Percentiles rank a stretch among this genome's conserved stretches.
Conservation (phyloP, 345 rosid species). For the Zanthoxylum bungeanum region DNA sequence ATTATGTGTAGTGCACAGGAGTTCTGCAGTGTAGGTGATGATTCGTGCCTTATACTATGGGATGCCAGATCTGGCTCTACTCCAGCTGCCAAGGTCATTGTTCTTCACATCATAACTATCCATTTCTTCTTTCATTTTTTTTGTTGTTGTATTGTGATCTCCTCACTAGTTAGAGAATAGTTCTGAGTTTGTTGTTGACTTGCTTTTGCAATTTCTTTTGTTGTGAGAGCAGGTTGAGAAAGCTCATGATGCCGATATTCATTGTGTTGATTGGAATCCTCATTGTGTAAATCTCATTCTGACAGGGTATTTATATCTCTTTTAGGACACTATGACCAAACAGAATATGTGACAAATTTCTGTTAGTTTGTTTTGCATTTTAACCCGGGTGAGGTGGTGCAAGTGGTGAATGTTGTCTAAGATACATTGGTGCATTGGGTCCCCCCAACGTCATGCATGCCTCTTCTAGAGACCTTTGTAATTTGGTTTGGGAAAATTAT, state of each 20-base stretch:
- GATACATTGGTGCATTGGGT: too few species aligned
- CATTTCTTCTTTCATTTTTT: background rate
- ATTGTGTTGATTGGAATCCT: conserved; percentile 78
- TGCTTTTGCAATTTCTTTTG: background rate
- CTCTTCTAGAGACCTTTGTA: too few species aligned
- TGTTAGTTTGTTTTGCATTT: background rate
- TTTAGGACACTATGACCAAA: background rate
- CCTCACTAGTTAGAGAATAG: too few species aligned
- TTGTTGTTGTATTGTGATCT: background rate
- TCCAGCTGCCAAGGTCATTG: conserved; percentile 54
- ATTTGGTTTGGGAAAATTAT: too few species aligned
- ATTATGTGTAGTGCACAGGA: conserved; percentile 41
- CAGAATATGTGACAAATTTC: conserved; percentile 2
- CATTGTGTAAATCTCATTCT: conserved; percentile 56
- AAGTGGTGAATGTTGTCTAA: too few species aligned
- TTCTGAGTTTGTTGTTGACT: background rate
- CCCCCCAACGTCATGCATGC: too few species aligned
- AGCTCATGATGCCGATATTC: conserved; percentile 67
- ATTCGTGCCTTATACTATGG: conserved; percentile 70
- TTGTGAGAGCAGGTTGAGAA: conserved; percentile 53
- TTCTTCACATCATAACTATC: background rate
- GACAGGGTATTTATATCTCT: conserved; percentile 44
- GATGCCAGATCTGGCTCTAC: conserved; percentile 54
- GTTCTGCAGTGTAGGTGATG: conserved; percentile 77
- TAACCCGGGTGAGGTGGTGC: too few species aligned